Base-by-base conservation (phyloP, 2,329 filamentous ascomycete species). In the Pseudogymnoascus sp. region DNA sequence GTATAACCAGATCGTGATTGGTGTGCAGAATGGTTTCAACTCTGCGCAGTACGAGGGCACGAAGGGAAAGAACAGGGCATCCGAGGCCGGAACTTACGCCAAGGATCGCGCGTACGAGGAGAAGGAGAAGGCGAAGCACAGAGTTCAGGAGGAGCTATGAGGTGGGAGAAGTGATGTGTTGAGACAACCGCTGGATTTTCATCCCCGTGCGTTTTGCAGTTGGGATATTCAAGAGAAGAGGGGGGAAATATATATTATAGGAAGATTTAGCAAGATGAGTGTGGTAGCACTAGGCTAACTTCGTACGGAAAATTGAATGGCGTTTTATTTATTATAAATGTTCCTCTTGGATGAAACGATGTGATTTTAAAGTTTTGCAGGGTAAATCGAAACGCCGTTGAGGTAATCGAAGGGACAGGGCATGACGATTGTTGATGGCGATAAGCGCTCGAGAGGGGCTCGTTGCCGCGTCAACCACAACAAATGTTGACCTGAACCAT, bases 1-100 rank as follows among this genome's bases (percentile, higher is more conserved):
- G 9, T 63, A 57, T 11, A 61, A 65, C 30, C 54, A 43, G 37
- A 66, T 61, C 62, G 63, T 16, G 73, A 76, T 66, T 72, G 74
- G 39, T 72, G 73, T 41, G 67, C 74, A 20, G 71, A 79, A 65
- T 82, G 79, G 75, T 30, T 75, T 75, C 35, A 72, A 80, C 65
- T 70, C 69, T n/a, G 63, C 38, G 22, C 61, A 60, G 8, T 68
- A 72, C 39, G 67, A 74, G 61, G 77, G 75, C n/a, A 73, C 80
- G 66, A 77, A 78, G 62, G 77, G 74, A 28, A 75, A 74, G n/a
- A 75, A 81, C 61, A 62, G 66, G 16, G 65, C 67, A n/a, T 71
- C 73, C 64, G 72, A 73, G 60, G 67, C 66, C 30, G 70, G 62
- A 38, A 71, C 69, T 1, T 68, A 68, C 65, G 71, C 70, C 6